A percentile compares a stretch with the other conserved stretches of the same genome.
Conservation (phyloP, 2,329 filamentous ascomycete genomes). For the Ascochyta lentis region DNA sequence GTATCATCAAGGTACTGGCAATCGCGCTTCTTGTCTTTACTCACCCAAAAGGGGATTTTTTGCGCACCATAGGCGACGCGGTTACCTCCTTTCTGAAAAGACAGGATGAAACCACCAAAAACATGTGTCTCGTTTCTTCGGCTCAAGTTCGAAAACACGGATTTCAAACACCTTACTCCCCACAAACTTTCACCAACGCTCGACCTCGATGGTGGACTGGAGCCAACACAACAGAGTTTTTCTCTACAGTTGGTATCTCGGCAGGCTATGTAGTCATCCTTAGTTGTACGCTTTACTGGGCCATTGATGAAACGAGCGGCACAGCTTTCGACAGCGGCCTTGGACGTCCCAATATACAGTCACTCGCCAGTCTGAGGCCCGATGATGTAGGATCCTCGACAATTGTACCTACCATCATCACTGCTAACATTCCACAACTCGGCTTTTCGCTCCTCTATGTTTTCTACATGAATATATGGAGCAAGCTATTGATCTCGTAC, state of each 20-base stretch:
- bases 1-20: conserved; percentile 22
- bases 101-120: conserved; percentile 25
- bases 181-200: background rate
- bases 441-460: conserved; percentile 56
- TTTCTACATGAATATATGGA: conserved; percentile 44
- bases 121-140: conserved; percentile 27
- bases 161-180: background rate
- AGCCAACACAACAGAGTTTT: conserved; percentile 23
- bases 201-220: conserved; percentile 20
- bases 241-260: conserved; percentile 14
- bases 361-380: conserved; percentile 16
- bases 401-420: conserved; percentile 32
- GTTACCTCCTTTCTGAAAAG: conserved; percentile 34
- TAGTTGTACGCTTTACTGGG: conserved; percentile 9
- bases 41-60: conserved; percentile 6
- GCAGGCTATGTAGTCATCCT: conserved; percentile 14
- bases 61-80: conserved; percentile 38
- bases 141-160: conserved; percentile 18
- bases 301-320: conserved; percentile 14
- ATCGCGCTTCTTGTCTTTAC: conserved; percentile 21
- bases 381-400: conserved; percentile 15
- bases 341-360: conserved; percentile 19
- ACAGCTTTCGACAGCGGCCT: conserved; percentile 15
- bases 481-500: conserved; percentile 51
- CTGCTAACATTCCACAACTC: conserved; percentile 58